phyloP scores from a whole-genome alignment of 805 yeast genomes.

The Lipomyces mesembrius region DNA sequence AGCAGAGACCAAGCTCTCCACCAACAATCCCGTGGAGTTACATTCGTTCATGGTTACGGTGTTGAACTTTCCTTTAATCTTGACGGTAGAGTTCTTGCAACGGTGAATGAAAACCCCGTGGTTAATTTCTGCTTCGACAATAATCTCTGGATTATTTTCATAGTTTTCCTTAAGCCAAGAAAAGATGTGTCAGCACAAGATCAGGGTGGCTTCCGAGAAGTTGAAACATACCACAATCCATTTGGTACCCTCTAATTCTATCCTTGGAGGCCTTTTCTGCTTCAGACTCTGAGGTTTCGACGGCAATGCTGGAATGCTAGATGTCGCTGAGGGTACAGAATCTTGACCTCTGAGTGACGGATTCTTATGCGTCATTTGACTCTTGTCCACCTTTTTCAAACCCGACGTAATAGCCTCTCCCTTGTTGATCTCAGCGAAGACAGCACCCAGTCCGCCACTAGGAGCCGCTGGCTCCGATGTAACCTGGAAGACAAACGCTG shows the following conservation, averaged over 20 bases:
- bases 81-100: conserved; percentile 73
- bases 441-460: conserved; percentile 75
- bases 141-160: conserved; percentile 63
- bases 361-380: conserved; percentile 92
- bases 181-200: not conserved
- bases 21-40: conserved; percentile 70
- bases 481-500: conserved; percentile 63
- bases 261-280: conserved; percentile 57
- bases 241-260: conserved; percentile 80
- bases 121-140: conserved; percentile 79
- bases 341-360: conserved; percentile 73
- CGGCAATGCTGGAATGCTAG: conserved; percentile 60
- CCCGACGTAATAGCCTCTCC: conserved; percentile 86
- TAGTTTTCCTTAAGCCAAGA: conserved; percentile 58
- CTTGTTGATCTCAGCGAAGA: conserved; percentile 84
- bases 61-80: conserved; percentile 87
- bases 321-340: conserved; percentile 47
- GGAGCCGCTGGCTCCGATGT: conserved; percentile 41
- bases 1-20: conserved; percentile 85
- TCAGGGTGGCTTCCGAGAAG: not conserved
- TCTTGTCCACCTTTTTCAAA: conserved; percentile 87
- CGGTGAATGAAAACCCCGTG: conserved; percentile 90
- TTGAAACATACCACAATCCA: conserved; percentile 64
- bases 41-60: conserved; percentile 82
- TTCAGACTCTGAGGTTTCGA: conserved; percentile 73